These are phyloP conservation scores for Fusarium phyllophilum DNA, from an alignment of 2,329 filamentous ascomycete species.

Conservation along the genomic window DNA sequence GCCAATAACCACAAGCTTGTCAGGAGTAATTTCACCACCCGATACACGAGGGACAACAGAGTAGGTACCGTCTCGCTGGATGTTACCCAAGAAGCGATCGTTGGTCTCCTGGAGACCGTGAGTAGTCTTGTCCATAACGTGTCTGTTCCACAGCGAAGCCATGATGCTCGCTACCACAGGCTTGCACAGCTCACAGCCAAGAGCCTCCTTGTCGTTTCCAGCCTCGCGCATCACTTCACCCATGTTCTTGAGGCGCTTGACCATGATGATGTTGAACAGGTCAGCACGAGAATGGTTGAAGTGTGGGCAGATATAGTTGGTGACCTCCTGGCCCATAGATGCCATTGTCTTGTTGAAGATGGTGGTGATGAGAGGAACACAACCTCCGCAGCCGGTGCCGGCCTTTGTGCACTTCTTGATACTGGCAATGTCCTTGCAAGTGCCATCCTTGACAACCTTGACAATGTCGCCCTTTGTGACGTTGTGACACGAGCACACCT, in stretches of 20 bases:
- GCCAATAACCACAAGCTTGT: constrained; percentile 85
- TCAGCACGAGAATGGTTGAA: constrained; percentile 87
- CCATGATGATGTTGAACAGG: constrained; percentile 88
- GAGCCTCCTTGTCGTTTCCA: constrained; percentile 75
- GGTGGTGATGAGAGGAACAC: constrained; percentile 85
- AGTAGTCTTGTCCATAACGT: constrained; percentile 76
- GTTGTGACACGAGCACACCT: constrained; percentile 94
- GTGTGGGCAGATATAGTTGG: constrained; percentile 86
- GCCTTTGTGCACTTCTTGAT: constrained; percentile 93
- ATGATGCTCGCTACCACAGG: constrained; percentile 84
- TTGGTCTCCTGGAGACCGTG: constrained; percentile 91
- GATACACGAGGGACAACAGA: constrained; percentile 86
- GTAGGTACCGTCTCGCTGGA: constrained; percentile 91
- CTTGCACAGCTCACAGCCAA: constrained; percentile 89
- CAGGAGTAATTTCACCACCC: constrained; percentile 87
- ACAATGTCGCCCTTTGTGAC: constrained; percentile 86
- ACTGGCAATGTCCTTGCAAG: constrained; percentile 82
- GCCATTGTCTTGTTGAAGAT: constrained; percentile 93
- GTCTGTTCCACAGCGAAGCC: constrained; percentile 83
- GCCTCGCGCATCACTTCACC: constrained; percentile 80
- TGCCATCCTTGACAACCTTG: constrained; percentile 76
- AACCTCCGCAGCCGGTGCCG: constrained; percentile 89
- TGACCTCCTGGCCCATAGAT: constrained; percentile 85
- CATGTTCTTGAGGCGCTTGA: constrained; percentile 80
- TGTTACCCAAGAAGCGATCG: constrained; percentile 87